Base-by-base conservation (phyloP, 441 rosid genomes). In the Arabidopsis hybrid region DNA sequence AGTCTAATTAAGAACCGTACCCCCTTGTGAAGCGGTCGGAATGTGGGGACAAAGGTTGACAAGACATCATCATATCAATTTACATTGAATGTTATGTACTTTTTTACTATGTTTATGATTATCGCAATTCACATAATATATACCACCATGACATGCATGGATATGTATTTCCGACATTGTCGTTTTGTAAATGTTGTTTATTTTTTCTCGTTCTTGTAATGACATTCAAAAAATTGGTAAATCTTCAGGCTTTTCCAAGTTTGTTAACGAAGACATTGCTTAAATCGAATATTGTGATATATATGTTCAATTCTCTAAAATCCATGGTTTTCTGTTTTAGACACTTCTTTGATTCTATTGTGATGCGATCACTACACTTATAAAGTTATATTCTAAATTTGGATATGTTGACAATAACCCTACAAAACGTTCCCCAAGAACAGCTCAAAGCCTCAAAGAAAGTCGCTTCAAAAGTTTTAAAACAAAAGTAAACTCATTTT, bases 21-120 rank as follows among this genome's bases (percentile, higher is more conserved):
- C 40, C 21, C 38, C 71, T 59, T 69, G 75, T 65, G 68, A 51
- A 68, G 52, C 35, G 49, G 68, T 75, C 78, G 72, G 81, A 71
- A 50, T 63, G 62, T 43, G 67, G 71, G 73, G 79, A 61, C 68
- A 67, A 49, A 69, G 52, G 56, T 64, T 71, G 80, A 65, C 43
- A 70, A 65, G 80, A 71, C 56, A 71, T 58, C 62, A 18, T 59
- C 67, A 70, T 60, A 3, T 69, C 75, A 46, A 16, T 36, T 69
- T 66, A 35, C 65, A 55, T 36, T 72, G 56, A 62, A 63, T 70
- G 67, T n/a, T 65, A 70, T 64, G 76, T 65, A 71, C 58, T 21
- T 21, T 59, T 58, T 71, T 42, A 56, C 53, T 71, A 50, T 64
- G 49, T 76, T 70, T 58, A 35, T 75, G 50, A 67, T 70, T 5